These are phyloP conservation scores for Blastobotrys indianensis DNA, from an alignment of 1,139 yeast genomes.

Conservation along the genomic window DNA sequence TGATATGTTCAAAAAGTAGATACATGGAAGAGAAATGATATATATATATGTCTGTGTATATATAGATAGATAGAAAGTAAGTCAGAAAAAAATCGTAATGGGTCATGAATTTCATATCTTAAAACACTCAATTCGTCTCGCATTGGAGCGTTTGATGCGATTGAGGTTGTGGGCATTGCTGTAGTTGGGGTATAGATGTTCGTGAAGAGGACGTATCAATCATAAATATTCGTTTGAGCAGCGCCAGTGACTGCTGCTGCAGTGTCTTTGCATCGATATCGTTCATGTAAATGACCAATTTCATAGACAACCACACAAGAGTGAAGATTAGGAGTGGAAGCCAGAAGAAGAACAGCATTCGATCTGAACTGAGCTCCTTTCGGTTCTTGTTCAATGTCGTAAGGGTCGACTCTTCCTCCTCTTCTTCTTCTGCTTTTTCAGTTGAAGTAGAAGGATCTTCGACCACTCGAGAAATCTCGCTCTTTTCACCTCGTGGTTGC, in stretches of 20 bases:
- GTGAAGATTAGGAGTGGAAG: constrained; percentile 30
- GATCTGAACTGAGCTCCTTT: constrained; percentile 69
- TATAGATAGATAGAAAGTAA: too few relatives aligned
- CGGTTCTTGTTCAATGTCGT: constrained; percentile 27
- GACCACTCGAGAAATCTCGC: not conserved
- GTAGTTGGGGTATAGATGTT: too few relatives aligned
- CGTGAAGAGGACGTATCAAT: not conserved
- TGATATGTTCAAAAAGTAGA: too few relatives aligned
- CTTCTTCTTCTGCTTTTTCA: constrained; percentile 15
- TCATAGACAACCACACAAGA: constrained; percentile 25
- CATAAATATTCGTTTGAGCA: constrained; percentile 3
- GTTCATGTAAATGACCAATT: constrained; percentile 15
- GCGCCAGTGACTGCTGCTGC: constrained; percentile 1
- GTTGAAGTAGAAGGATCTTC: constrained; percentile 12
- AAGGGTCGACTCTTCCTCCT: constrained; percentile 21
- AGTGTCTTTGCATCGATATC: constrained; percentile 4
- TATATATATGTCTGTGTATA: too few relatives aligned
- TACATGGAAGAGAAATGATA: too few relatives aligned
- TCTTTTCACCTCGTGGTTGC: constrained; percentile 12
- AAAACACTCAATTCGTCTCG: too few relatives aligned
- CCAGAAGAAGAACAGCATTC: constrained; percentile 79
- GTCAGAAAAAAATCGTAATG: too few relatives aligned
- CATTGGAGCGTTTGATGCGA: too few relatives aligned
- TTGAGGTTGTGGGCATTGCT: too few relatives aligned
- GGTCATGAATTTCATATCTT: too few relatives aligned